Percentiles rank a stretch among this genome's conserved stretches.
Conservation (phyloP, 192 early-diverging fungal genomes). For the Chytriomyces hyalinus region DNA sequence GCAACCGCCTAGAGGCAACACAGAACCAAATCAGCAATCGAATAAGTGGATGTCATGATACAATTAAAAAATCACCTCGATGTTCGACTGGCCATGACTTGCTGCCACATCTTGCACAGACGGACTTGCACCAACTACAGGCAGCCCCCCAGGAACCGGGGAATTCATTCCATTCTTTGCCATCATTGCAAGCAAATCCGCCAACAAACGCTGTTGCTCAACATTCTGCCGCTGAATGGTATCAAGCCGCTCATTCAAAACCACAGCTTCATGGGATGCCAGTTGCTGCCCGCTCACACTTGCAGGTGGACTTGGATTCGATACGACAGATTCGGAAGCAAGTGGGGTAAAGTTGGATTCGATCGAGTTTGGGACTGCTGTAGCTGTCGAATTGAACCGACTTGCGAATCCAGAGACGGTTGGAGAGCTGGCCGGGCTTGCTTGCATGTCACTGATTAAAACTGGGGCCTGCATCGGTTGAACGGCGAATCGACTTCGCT, state of each 20-base stretch:
- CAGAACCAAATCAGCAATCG: too few species aligned
- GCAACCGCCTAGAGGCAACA: neutral
- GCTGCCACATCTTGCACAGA: too few species aligned
- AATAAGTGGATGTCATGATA: too few species aligned
- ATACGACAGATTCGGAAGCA: neutral
- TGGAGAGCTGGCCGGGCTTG: neutral
- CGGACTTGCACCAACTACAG: neutral
- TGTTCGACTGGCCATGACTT: too few species aligned
- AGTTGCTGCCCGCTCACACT: neutral
- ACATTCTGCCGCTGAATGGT: slow-evolving; percentile 29
- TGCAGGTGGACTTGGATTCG: neutral
- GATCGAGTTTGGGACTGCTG: neutral
- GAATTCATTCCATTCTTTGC: neutral
- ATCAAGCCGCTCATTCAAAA: slow-evolving; percentile 20
- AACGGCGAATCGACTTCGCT: slow-evolving; percentile 32
- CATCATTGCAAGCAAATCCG: slow-evolving; percentile 20
- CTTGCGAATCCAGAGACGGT: neutral
- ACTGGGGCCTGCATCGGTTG: neutral
- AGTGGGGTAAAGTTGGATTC: neutral
- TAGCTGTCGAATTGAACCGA: neutral
- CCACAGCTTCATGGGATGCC: slow-evolving; percentile 3
- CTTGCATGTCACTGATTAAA: neutral
- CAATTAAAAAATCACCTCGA: too few species aligned
- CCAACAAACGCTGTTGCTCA: slow-evolving; percentile 6
- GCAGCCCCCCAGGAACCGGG: neutral